These are phyloP conservation scores for Neurospora sp. DNA, from an alignment of 495 filamentous ascomycete genomes.

Conservation along the genomic window DNA sequence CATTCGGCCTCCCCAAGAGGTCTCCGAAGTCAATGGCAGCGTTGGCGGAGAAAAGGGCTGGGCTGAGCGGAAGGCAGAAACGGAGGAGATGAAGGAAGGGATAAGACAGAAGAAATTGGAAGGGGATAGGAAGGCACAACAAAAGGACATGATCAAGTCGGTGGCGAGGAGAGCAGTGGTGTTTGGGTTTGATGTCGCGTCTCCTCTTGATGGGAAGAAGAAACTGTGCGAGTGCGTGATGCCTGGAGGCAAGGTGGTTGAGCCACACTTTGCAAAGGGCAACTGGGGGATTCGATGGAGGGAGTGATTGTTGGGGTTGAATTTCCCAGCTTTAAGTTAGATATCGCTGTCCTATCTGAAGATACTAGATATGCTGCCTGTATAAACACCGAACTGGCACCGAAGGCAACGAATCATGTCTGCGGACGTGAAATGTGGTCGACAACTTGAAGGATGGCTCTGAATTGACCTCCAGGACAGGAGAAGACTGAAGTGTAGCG, in stretches of 20 bases:
- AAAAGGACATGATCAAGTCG: slow-evolving; percentile 33
- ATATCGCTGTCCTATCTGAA: too few relatives aligned
- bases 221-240: slow-evolving; percentile 21
- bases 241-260: slow-evolving; percentile 31
- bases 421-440: not conserved
- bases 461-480: not conserved
- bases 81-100: slow-evolving; percentile 26
- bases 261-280: slow-evolving; percentile 35
- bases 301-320: slow-evolving; percentile 7
- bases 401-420: not conserved
- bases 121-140: slow-evolving; percentile 14
- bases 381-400: not conserved
- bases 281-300: slow-evolving; percentile 39
- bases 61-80: slow-evolving; percentile 28
- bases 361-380: too few relatives aligned
- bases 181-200: slow-evolving; percentile 27
- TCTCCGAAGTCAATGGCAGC: slow-evolving; percentile 31
- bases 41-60: slow-evolving; percentile 34
- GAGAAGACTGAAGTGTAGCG: not conserved
- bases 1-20: slow-evolving; percentile 26
- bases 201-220: not conserved
- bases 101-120: slow-evolving; percentile 10
- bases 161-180: slow-evolving; percentile 35
- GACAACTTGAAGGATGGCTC: not conserved
- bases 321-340: too few relatives aligned